Conservation (phyloP, 345 rosid genomes). For the Rhodomyrtus tomentosa region DNA sequence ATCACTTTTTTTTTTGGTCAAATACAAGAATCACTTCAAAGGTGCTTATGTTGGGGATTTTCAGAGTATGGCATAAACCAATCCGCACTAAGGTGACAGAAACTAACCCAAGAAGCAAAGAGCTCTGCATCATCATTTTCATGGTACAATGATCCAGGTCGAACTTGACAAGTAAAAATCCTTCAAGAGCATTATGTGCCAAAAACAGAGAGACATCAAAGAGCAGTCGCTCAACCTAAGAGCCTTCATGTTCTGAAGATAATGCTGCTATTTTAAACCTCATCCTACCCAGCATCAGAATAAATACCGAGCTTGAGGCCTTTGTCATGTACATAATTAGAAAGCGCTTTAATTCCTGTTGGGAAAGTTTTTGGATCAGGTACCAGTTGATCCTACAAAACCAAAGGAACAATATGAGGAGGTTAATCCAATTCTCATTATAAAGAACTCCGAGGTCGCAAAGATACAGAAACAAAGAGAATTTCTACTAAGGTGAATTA, state of each 20-base stretch:
- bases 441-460: background rate
- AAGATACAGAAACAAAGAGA: background rate
- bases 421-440: background rate
- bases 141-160: slow-evolving; percentile 89
- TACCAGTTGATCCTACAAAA: slow-evolving; percentile 59
- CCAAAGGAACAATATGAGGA: background rate
- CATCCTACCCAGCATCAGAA: slow-evolving; percentile 95
- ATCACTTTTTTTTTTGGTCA: too few relatives aligned
- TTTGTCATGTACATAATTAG: slow-evolving; percentile 72
- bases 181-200: slow-evolving; percentile 22
- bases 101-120: slow-evolving; percentile 96
- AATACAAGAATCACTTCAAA: background rate
- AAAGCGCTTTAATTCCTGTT: slow-evolving; percentile 76
- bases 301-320: slow-evolving; percentile 98
- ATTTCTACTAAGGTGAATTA: background rate
- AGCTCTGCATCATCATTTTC: slow-evolving; percentile 70
- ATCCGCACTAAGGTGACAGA: background rate
- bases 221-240: background rate
- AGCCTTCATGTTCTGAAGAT: background rate
- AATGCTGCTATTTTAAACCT: background rate
- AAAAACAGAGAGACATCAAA: background rate
- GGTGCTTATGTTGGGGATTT: background rate
- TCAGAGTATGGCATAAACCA: background rate
- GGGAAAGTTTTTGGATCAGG: slow-evolving; percentile 78
- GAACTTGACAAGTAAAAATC: slow-evolving; percentile 81